Base-by-base conservation (phyloP, 2,329 filamentous ascomycete species). In the Monascus ruber region DNA sequence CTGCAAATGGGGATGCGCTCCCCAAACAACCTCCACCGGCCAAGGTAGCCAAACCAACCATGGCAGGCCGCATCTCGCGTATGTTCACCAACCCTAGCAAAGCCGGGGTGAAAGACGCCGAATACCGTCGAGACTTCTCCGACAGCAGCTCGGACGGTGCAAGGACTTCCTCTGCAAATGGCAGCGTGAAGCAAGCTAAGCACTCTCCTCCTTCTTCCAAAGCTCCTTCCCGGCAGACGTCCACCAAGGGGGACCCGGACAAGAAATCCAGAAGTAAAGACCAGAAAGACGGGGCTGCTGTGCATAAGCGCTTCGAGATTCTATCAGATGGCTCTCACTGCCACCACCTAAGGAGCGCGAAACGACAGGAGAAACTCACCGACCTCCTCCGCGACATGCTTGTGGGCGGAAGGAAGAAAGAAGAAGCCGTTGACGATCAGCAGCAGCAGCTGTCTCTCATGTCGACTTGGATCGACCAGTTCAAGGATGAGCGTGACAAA, bases 401-500 rank as follows among this genome's bases (percentile, higher is more conserved):
- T 38, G 70, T 73, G 41, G 86, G 85, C 47, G 86, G 34, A n/a
- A 25, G 84, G 63, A 88, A 85, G 64, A 83, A 84, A 57, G 84
- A 88, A 46, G 73, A 77, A 10, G 72, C 80, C 4, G 63, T 70
- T 33, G 58, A 56, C 24, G 69, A 69, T 10, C 72, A 77, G 26
- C 84, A 91, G 44, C 78, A 85, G 56, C 86, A 93, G 48, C 69
- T 96, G 34, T 96, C 89, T 5, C 74, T 98, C 40, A 91, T 96
- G 68, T 91, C 88, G 26, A 88, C 79, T 52, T 96, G 89, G 89
- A 88, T 95, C 40, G 89, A 95, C 60, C 88, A 93, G 46, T 73
- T 95, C 50, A 85, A 87, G 59, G 83, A 77, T 49, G 88, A 95
- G 62, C 87, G 86, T 60, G 86, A 93, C 43, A 77, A 74, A 57